Base-by-base conservation (phyloP, 148 eudicot genomes). In the Pharnaceum exiguum region DNA sequence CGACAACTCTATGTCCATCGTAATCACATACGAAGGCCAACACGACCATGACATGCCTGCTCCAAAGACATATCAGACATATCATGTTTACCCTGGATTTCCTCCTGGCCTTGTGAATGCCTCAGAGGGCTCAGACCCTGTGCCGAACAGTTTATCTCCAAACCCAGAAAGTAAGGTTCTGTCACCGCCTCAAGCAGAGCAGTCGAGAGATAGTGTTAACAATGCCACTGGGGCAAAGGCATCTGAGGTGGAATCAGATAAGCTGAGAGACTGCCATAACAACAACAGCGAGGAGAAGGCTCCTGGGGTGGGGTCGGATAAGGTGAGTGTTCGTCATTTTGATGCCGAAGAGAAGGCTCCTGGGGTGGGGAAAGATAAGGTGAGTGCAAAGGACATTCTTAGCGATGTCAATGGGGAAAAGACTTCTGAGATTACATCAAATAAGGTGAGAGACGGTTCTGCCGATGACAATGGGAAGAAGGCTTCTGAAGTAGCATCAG, bases 41-140 rank as follows among this genome's bases (percentile, higher is more conserved):
- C 97, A 89, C 40, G 88, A 86, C 65, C 97, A 89, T 30, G 90
- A 83, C 30, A 65, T 66, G 75, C 97, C 97, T 7, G 76, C 76
- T 44, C 84, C 82, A 11, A 86, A 82, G 73, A 86, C 79, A 58
- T 65, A 66, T 27, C 71, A 79, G 17, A 67, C n/a, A n/a, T n/a
- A n/a, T n/a, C n/a, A n/a, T n/a, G 65, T 51, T 68, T 66, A 37
- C 79, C 77, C 17, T 55, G 37, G 3, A n/a, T n/a, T n/a, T n/a
- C 59, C 70, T 47, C 35, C 59, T 46, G 30, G 60, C 59, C 67
- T 44, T 30, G 67, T 52, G 17, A 33, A 73, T 45, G 70, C 72
- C 40, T 40, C 73, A 13, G 69, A 69, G 55, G 67, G 78, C 18
- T 48, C 71, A 55, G 65, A 58, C 68, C 12, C 12, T n/a, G n/a